phyloP scores from a whole-genome alignment of 208 protist genomes.

The Crithidia sp. region DNA sequence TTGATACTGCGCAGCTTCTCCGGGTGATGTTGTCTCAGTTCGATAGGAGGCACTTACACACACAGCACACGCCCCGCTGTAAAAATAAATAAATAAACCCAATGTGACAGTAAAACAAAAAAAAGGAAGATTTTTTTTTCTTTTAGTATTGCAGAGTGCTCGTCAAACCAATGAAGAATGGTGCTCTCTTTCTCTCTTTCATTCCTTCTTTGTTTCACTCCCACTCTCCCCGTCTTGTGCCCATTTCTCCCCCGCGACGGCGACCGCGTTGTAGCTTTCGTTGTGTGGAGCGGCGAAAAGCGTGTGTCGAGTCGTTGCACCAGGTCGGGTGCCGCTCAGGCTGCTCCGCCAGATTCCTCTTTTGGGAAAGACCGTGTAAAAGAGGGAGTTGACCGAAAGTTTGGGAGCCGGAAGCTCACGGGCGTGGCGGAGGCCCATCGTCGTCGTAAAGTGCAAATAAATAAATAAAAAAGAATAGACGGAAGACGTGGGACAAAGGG shows the following conservation, averaged over 20 bases:
- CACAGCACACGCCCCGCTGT: not conserved
- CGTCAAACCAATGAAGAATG: not conserved
- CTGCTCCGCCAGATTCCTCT: not conserved
- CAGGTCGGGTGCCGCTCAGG: too few species aligned
- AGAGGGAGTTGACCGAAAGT: not conserved
- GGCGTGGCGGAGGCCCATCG: too few species aligned
- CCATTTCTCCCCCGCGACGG: not conserved
- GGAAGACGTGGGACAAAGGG: not conserved
- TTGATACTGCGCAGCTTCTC: not conserved
- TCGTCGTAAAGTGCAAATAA: not conserved
- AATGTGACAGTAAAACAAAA: not conserved
- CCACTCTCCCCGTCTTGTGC: not conserved
- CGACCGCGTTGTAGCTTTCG: too few species aligned
- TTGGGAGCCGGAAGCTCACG: not conserved
- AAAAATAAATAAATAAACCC: too few species aligned
- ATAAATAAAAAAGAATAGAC: not conserved
- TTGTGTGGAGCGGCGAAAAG: too few species aligned
- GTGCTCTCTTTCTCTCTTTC: not conserved
- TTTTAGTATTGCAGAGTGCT: not conserved
- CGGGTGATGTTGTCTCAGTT: not conserved
- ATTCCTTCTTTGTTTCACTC: not conserved
- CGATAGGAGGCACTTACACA: not conserved
- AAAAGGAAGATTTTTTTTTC: not conserved
- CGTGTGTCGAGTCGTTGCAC: too few species aligned
- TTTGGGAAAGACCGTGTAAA: not conserved